Evolutionary conservation across 2,329 filamentous ascomycete species (phyloP).

Genomic region (Tolypocladium cylindrosporum): DNA sequence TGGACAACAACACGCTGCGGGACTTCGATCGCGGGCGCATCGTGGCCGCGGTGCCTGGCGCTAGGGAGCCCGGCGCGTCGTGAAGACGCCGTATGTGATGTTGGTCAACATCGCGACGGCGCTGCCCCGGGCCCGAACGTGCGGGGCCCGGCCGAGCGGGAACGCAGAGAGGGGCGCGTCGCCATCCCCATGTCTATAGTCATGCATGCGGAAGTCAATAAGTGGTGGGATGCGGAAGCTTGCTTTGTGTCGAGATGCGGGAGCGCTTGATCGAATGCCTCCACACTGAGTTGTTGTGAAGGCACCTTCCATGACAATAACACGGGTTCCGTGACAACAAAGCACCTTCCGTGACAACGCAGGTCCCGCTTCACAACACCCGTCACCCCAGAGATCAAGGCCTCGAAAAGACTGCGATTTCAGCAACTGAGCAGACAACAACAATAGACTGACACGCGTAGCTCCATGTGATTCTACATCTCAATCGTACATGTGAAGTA

Average conservation of each 20-base stretch:
- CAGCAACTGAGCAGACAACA: neutral
- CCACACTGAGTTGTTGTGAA: neutral
- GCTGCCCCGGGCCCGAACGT: neutral
- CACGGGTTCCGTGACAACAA: neutral
- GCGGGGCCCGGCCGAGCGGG: neutral
- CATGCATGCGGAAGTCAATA: neutral
- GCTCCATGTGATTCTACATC: neutral
- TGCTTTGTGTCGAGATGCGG: neutral
- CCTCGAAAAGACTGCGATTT: neutral
- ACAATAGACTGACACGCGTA: neutral
- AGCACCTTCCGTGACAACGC: neutral
- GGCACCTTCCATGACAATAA: neutral
- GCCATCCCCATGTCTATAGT: neutral
- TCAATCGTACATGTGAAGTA: neutral
- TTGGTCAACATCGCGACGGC: too few species aligned
- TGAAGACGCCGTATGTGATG: too few species aligned
- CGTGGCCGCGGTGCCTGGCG: neutral
- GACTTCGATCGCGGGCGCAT: neutral
- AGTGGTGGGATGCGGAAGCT: too few species aligned
- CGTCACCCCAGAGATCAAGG: neutral
- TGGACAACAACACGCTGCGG: too few species aligned
- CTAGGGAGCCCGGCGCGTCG: neutral
- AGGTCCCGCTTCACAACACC: neutral
- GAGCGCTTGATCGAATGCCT: neutral
- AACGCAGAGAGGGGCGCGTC: neutral